A percentile compares a stretch with the other conserved stretches of the same genome.
phyloP scores from a whole-genome alignment of 331 rosid species.

The Acacia pycnantha region DNA sequence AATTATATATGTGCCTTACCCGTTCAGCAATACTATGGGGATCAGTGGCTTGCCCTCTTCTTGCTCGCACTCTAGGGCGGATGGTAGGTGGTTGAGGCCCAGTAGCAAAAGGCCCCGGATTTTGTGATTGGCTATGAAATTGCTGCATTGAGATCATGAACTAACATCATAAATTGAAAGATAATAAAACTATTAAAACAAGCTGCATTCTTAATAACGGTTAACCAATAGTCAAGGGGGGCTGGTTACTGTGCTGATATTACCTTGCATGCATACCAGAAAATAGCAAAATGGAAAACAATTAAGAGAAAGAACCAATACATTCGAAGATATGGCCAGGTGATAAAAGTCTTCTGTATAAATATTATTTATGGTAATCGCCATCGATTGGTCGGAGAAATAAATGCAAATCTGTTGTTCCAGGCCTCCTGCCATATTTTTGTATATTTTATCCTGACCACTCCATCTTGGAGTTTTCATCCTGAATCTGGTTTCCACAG shows the following conservation, averaged over 20 bases:
- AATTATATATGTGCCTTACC: conserved; percentile 38
- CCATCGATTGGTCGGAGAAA: background rate
- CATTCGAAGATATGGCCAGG: background rate
- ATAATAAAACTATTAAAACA: conserved; percentile 2
- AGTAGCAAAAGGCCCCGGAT: conserved; percentile 37
- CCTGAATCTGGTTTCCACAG: background rate
- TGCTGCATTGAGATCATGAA: conserved; percentile 34
- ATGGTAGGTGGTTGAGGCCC: conserved; percentile 64
- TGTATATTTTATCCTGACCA: background rate
- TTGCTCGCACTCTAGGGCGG: conserved; percentile 93
- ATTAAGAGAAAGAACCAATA: background rate
- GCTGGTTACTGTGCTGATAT: background rate
- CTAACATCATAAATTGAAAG: conserved; percentile 11
- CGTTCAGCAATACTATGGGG: conserved; percentile 98
- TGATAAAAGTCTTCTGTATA: background rate
- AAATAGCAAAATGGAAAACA: background rate
- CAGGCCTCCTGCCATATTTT: background rate
- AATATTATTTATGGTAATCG: background rate
- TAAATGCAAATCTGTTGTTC: background rate
- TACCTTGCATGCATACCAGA: background rate
- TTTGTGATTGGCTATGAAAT: conserved; percentile 57
- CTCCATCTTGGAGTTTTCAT: background rate
- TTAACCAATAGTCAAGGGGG: background rate
- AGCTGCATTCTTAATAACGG: background rate
- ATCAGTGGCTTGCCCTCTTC: conserved; percentile 99